Conservation (phyloP, 768 basidiomycete genomes). For the Lentinus tigrinus region DNA sequence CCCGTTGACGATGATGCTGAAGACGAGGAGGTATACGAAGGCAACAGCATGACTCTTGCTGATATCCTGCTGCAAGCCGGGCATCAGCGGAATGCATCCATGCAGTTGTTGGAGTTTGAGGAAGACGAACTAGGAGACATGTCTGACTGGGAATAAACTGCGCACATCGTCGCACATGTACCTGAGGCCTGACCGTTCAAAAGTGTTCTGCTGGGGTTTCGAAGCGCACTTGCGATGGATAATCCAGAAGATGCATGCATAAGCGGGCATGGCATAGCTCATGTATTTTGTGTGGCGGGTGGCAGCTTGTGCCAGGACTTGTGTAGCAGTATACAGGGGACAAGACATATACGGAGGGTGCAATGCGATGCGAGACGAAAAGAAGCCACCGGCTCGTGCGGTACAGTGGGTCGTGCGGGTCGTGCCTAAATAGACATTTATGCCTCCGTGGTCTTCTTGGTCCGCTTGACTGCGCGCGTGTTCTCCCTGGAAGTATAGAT, state of each 20-base stretch:
- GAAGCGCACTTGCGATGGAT: not conserved
- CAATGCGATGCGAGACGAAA: conserved; percentile 19
- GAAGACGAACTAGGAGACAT: conserved; percentile 12
- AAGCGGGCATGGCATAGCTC: conserved; percentile 25
- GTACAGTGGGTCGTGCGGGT: conserved; percentile 9
- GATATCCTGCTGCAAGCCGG: conserved; percentile 38
- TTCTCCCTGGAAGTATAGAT: conserved; percentile 63
- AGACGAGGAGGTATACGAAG: conserved; percentile 37
- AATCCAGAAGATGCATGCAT: conserved; percentile 16
- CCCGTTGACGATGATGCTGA: not conserved
- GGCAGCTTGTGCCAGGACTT: conserved; percentile 18
- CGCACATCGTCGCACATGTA: not conserved
- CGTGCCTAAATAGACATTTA: conserved; percentile 25
- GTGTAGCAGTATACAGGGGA: conserved; percentile 18
- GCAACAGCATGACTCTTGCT: conserved; percentile 46
- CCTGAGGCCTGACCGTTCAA: too few relatives aligned
- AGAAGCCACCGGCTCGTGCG: conserved; percentile 15
- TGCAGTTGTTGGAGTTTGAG: conserved; percentile 42
- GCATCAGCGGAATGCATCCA: conserved; percentile 33
- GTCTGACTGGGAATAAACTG: conserved; percentile 14
- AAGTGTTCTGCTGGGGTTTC: too few relatives aligned
- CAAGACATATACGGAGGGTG: conserved; percentile 24
- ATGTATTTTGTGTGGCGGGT: conserved; percentile 31
- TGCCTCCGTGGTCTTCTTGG: conserved; percentile 54
- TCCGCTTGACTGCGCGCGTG: conserved; percentile 84